A percentile compares a stretch with the other conserved stretches of the same genome.
Evolutionary conservation across 805 yeast species (phyloP).

Genomic region (Yamadazyma kitorensis): DNA sequence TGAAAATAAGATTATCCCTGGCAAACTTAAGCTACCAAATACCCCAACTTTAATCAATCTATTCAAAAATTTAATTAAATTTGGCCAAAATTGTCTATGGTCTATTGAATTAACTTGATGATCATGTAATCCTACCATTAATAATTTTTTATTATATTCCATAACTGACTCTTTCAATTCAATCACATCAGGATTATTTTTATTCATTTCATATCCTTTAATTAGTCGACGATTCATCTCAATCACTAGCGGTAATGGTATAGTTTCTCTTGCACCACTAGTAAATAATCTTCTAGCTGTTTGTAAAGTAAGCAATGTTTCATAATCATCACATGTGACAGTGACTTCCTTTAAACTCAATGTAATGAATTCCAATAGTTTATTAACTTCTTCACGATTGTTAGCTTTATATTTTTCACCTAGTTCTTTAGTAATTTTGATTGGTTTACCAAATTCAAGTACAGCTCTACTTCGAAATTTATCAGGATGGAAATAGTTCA

Average conservation of each 20-base stretch:
- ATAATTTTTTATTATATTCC: slow-evolving; percentile 30
- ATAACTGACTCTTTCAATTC: slow-evolving; percentile 28
- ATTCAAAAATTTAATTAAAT: slow-evolving; percentile 21
- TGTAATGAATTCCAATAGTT: slow-evolving; percentile 27
- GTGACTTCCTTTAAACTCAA: slow-evolving; percentile 37
- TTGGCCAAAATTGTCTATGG: slow-evolving; percentile 18
- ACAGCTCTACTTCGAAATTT: slow-evolving; percentile 41
- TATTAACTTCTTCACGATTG: slow-evolving; percentile 24
- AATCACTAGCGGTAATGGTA: slow-evolving; percentile 41
- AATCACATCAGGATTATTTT: slow-evolving; percentile 32
- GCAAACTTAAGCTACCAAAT: slow-evolving; percentile 32
- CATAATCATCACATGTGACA: slow-evolving; percentile 40
- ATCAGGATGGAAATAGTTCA: slow-evolving; percentile 43
- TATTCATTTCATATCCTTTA: slow-evolving; percentile 33
- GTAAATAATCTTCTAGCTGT: slow-evolving; percentile 42
- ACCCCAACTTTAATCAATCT: slow-evolving; percentile 27
- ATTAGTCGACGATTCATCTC: slow-evolving; percentile 40
- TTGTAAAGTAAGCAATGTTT: slow-evolving; percentile 41
- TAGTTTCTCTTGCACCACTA: slow-evolving; percentile 27
- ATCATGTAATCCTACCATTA: slow-evolving; percentile 35
- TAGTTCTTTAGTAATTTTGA: slow-evolving; percentile 27
- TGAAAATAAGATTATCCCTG: slow-evolving; percentile 36
- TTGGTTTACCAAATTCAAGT: slow-evolving; percentile 41
- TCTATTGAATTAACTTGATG: slow-evolving; percentile 37
- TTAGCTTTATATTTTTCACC: slow-evolving; percentile 27